Base-by-base conservation (phyloP, 768 basidiomycete species). In the Filobasidium wieringae region DNA sequence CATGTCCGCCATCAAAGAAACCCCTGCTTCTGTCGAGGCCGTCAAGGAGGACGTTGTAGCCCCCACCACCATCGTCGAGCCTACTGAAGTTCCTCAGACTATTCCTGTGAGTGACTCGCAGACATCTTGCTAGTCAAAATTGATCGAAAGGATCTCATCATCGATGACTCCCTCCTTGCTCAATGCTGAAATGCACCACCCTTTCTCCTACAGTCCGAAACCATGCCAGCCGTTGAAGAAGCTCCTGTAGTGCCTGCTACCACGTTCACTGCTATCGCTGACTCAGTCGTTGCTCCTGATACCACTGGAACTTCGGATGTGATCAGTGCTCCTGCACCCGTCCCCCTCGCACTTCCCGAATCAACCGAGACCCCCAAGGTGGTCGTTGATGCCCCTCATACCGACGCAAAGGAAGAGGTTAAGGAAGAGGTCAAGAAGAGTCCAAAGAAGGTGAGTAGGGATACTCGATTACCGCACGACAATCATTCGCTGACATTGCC, bases 351-450 rank as follows among this genome's bases (percentile, higher is more conserved):
- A n/a, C n/a, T n/a, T n/a, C n/a, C n/a, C n/a, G n/a, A n/a, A n/a
- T n/a, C 29, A 15, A 40, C 39, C 26, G 9, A 27, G 40, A 31
- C 39, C 7, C 7, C 12, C 41, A 32, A 34, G 9, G 33, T 22
- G 19, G 51, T 39, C n/a, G 31, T 37, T 15, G 51, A 24, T 37
- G 34, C 17, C 17, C 8, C 34, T 2, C n/a, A n/a, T n/a, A 53
- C 31, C 9, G 51, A 2, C 31, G 39, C 49, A 29, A 40, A 40
- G 17, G n/a, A n/a, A n/a, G 57, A 40, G n/a, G 43, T 22, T 31
- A 55, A n/a, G 26, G 53, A 12, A 8, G 53, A 54, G 34, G 32
- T 17, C n/a, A 56, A 56, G 30, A 47, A 56, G 41, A 40, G 39
- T 27, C 29, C 36, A 17, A 43, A 47, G n/a, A 47, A 55, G 54